Evolutionary conservation across 371 early-diverging fungal species (phyloP).

Genomic region (Apophysomyces sp.): DNA sequence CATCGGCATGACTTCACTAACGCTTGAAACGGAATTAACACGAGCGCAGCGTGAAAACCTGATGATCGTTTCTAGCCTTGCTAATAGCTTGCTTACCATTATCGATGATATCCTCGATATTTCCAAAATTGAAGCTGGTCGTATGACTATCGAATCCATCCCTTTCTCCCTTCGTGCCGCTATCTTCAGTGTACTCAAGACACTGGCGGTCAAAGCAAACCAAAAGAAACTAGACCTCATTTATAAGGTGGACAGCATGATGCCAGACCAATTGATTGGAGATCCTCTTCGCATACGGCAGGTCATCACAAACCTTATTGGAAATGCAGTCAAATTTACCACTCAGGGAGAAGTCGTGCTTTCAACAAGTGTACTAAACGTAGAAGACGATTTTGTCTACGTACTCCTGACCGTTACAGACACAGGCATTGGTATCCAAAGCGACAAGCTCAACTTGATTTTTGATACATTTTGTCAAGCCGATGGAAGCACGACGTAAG

Average conservation of each 20-base stretch:
- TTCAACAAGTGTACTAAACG: constrained; percentile 34
- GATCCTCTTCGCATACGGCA: constrained; percentile 73
- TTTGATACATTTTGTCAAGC: constrained; percentile 82
- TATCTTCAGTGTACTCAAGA: constrained; percentile 59
- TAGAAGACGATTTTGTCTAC: constrained; percentile 42
- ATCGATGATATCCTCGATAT: constrained; percentile 78
- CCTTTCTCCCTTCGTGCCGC: constrained; percentile 60
- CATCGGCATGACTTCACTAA: constrained; percentile 66
- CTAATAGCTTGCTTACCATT: constrained; percentile 63
- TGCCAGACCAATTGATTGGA: constrained; percentile 63
- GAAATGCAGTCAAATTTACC: constrained; percentile 82
- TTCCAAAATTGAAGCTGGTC: constrained; percentile 77
- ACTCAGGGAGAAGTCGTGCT: constrained; percentile 63
- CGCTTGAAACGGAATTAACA: constrained; percentile 51
- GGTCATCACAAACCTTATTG: constrained; percentile 73
- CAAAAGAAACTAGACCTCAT: constrained; percentile 61
- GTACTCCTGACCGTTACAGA: constrained; percentile 71
- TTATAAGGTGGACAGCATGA: constrained; percentile 55
- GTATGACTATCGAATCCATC: constrained; percentile 62
- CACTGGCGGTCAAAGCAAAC: constrained; percentile 57
- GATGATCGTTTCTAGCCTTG: constrained; percentile 62
- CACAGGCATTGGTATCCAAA: constrained; percentile 79
- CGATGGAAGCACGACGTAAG: constrained; percentile 66
- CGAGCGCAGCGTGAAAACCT: constrained; percentile 70
- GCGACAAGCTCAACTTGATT: constrained; percentile 62